Evolutionary conservation across 2,329 filamentous ascomycete genomes (phyloP).

Genomic region (Boeremia lycopersici): DNA sequence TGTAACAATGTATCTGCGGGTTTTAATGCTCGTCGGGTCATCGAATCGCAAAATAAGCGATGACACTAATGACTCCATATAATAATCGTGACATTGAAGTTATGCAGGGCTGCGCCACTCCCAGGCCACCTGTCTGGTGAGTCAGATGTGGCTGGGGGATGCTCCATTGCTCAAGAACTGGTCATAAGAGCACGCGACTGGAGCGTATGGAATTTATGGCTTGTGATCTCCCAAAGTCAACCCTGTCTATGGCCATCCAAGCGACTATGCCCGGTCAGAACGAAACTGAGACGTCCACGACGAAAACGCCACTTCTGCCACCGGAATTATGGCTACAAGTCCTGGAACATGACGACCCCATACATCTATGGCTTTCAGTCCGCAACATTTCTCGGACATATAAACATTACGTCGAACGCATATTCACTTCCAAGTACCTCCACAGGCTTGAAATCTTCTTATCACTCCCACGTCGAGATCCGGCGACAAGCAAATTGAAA

Average conservation of each 20-base stretch:
- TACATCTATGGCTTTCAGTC: constrained; percentile 27
- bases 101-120: constrained; percentile 7
- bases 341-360: constrained; percentile 17
- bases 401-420: constrained; percentile 24
- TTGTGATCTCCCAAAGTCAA: neutral
- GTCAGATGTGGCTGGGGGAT: constrained; percentile 8
- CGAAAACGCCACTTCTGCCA: constrained; percentile 8
- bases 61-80: neutral
- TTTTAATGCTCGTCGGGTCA: neutral
- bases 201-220: neutral
- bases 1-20: neutral
- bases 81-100: neutral
- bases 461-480: constrained; percentile 29
- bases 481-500: constrained; percentile 17
- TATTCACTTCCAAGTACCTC: constrained; percentile 25
- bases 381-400: constrained; percentile 23
- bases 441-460: constrained; percentile 18
- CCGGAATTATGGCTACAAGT: constrained; percentile 29
- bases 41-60: neutral
- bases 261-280: neutral
- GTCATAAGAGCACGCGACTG: neutral
- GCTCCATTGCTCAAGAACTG: neutral
- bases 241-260: neutral
- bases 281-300: neutral
- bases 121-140: neutral